phyloP scores from a whole-genome alignment of 2,329 filamentous ascomycete genomes.

The Coniochaeta ligniaria region DNA sequence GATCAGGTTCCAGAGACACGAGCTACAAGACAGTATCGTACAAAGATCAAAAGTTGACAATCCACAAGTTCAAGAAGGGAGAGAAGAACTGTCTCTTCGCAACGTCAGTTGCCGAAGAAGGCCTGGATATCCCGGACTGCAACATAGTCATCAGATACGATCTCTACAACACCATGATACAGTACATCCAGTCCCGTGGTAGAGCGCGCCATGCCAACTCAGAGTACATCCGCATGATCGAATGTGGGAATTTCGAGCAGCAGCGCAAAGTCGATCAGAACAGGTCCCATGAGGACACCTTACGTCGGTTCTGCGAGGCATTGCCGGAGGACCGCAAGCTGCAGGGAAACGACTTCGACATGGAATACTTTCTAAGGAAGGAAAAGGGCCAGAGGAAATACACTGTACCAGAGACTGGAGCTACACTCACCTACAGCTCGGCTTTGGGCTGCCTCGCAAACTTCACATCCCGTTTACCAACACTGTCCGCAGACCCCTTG shows the following conservation, averaged over 20 bases:
- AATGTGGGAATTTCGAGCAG: constrained; percentile 60
- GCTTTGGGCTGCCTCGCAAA: constrained; percentile 65
- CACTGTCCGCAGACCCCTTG: constrained; percentile 24
- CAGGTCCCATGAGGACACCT: constrained; percentile 49
- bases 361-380: constrained; percentile 47
- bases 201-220: constrained; percentile 74
- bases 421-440: constrained; percentile 70
- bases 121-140: constrained; percentile 61
- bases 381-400: constrained; percentile 44
- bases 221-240: constrained; percentile 78
- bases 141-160: constrained; percentile 72
- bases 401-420: constrained; percentile 59
- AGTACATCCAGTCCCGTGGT: constrained; percentile 90
- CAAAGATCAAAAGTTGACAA: constrained; percentile 64
- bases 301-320: constrained; percentile 69
- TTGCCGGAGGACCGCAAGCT: constrained; percentile 71
- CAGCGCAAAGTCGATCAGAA: constrained; percentile 49
- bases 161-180: constrained; percentile 81
- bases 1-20: constrained; percentile 35
- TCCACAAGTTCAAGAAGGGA: constrained; percentile 57
- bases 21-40: constrained; percentile 60
- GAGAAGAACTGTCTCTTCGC: constrained; percentile 58
- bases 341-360: constrained; percentile 47
- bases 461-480: constrained; percentile 64
- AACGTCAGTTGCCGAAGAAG: constrained; percentile 61